A percentile compares a stretch with the other conserved stretches of the same genome.
Conservation (phyloP, 768 basidiomycete genomes). For the Lyophyllum shimeji region DNA sequence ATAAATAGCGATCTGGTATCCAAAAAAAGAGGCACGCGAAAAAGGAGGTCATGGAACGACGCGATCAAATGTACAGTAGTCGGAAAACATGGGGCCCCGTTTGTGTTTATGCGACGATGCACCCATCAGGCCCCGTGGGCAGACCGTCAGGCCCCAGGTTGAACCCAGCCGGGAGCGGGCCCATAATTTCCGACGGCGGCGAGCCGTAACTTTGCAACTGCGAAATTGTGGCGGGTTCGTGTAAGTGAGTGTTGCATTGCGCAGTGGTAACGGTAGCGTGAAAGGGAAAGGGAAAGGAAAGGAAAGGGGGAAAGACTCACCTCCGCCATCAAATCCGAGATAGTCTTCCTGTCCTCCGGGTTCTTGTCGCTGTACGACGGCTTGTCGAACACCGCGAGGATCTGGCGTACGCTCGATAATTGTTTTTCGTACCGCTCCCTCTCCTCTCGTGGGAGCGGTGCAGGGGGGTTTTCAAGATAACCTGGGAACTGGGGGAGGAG, state of each 20-base stretch:
- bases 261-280: background rate
- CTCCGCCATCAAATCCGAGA: conserved; percentile 75
- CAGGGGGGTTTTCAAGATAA: conserved; percentile 61
- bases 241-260: too few relatives aligned
- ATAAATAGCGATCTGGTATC: conserved; percentile 3
- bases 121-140: background rate
- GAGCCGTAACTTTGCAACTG: conserved; percentile 8
- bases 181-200: conserved; percentile 6
- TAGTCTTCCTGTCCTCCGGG: conserved; percentile 36
- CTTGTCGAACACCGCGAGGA: conserved; percentile 66
- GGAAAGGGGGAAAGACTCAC: conserved; percentile 36
- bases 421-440: conserved; percentile 65
- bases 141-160: background rate
- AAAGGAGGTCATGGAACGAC: too few relatives aligned
- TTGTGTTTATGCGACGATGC: conserved; percentile 6
- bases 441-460: conserved; percentile 51
- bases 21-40: too few relatives aligned
- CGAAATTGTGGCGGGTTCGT: too few relatives aligned
- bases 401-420: conserved; percentile 47
- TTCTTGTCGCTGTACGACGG: conserved; percentile 57
- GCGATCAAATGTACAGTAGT: too few relatives aligned
- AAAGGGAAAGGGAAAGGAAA: background rate
- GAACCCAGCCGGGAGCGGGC: background rate
- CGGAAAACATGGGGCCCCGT: too few relatives aligned
- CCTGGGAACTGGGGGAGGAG: conserved; percentile 60